Base-by-base conservation (phyloP, 768 basidiomycete species). In the Pleurotus platypus region DNA sequence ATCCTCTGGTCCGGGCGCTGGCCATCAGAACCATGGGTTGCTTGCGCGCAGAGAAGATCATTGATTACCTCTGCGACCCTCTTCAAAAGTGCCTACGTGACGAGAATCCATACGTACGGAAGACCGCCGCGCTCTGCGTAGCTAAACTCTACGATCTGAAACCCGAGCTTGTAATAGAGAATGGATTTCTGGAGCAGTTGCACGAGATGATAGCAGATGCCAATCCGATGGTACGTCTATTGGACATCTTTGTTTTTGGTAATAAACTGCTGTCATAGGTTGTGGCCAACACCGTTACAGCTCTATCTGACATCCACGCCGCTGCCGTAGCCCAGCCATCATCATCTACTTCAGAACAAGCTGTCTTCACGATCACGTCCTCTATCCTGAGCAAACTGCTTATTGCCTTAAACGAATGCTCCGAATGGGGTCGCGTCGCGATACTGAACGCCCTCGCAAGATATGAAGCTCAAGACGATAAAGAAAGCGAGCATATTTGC, bases 21-120 rank as follows among this genome's bases (percentile, higher is more conserved):
- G 90, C 97, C 35, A 98, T 98, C 69, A 86, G 96, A 38, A 99
- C 97, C 7, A 99, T 99, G 97, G 94, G 94, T 35, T 91, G 92
- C 66, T 74, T 99, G 48, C 90, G 95, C 42, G 95, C 96, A 7
- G 97, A 98, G 71, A 98, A 98, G 84, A 98, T 98, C 69, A 92
- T 98, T 71, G 95, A 98, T 75, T 99, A 98, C 72, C 84, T 99
- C n/a, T 93, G 89, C 64, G 91, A 94, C 69, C 96, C 97, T 0
- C 76, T 99, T 2, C 90, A 93, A 63, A 92, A 93, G 65, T 92
- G 91, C 64, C 78, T 98, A 24, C 83, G 85, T 43, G 97, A 98
- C 73, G 95, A 98, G 63, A 97, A 97, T 64, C 96, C 97, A 1
- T 99, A 99, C 69, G 97, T 98, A 27, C 86, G 96, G 63, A 99